These are phyloP conservation scores for Conticribra weissflogii DNA, from an alignment of 108 stramenopile species.

Conservation along the genomic window DNA sequence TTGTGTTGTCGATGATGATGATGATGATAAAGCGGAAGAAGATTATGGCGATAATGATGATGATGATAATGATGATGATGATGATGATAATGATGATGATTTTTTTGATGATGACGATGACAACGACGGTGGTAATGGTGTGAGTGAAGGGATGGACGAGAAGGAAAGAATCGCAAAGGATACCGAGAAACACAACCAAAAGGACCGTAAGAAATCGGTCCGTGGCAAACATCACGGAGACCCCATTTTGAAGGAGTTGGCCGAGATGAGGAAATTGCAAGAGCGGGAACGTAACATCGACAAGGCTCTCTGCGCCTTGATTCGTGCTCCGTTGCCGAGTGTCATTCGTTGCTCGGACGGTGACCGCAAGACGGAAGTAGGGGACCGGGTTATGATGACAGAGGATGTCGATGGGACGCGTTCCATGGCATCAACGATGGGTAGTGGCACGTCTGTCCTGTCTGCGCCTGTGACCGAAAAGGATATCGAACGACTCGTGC, in stretches of 20 bases:
- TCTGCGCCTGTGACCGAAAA: constrained; percentile 11
- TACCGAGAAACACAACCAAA: not conserved
- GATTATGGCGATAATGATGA: not conserved
- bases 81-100: not conserved
- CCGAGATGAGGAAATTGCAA: constrained; percentile 2
- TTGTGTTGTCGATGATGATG: not conserved
- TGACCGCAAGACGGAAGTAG: too few relatives aligned
- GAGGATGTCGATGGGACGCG: constrained; percentile 3
- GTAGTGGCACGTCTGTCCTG: not conserved
- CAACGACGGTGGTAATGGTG: too few relatives aligned
- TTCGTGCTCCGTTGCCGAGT: constrained; percentile 20
- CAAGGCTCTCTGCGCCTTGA: constrained; percentile 9
- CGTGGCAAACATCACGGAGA: constrained; percentile 9
- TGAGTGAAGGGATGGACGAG: not conserved
- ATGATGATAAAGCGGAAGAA: not conserved
- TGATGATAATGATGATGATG: not conserved
- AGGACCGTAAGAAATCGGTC: too few relatives aligned
- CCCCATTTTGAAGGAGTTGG: constrained; percentile 21
- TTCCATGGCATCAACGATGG: not conserved
- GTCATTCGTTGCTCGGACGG: constrained; percentile 6
- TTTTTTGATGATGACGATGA: not conserved
- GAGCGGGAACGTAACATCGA: constrained; percentile 13
- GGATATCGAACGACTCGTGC: constrained; percentile 6
- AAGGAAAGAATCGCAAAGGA: not conserved
- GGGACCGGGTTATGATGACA: too few relatives aligned